Conservation (phyloP, 345 rosid genomes). For the Sonneratia alba region DNA sequence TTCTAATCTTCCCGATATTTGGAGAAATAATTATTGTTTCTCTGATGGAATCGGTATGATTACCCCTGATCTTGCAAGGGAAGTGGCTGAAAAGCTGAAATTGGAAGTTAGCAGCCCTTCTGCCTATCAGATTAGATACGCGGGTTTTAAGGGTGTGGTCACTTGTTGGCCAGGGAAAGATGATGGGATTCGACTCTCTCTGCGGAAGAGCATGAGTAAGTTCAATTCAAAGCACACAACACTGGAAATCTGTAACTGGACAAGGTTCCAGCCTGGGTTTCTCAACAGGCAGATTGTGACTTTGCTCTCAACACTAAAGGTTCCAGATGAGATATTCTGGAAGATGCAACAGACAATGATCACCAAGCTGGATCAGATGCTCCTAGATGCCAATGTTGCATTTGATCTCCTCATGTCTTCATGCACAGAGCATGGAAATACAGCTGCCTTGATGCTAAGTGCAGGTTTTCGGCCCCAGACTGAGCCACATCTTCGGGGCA, state of each 20-base stretch:
- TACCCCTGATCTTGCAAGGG: conserved; percentile 68
- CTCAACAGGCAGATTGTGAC: conserved; percentile 81
- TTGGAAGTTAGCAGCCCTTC: conserved; percentile 45
- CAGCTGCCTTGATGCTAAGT: conserved; percentile 86
- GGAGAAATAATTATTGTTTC: conserved; percentile 50
- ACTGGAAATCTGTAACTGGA: conserved; percentile 84
- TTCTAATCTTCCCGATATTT: conserved; percentile 41
- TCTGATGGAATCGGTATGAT: conserved; percentile 88
- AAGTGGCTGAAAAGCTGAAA: conserved; percentile 62
- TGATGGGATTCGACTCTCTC: conserved; percentile 49
- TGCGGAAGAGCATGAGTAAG: conserved; percentile 69
- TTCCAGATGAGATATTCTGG: conserved; percentile 69
- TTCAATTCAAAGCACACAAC: conserved; percentile 56
- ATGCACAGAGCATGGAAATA: conserved; percentile 64
- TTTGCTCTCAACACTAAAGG: conserved; percentile 49
- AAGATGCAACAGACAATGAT: conserved; percentile 63
- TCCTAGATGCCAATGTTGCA: conserved; percentile 60
- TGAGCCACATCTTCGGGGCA: conserved; percentile 81
- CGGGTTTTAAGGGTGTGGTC: conserved; percentile 86
- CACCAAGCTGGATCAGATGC: conserved; percentile 49
- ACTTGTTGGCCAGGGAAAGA: conserved; percentile 78
- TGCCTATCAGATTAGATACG: conserved; percentile 89
- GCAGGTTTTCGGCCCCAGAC: conserved; percentile 68
- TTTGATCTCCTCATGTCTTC: conserved; percentile 74
- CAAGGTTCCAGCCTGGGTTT: conserved; percentile 89